Conservation (phyloP, 805 yeast genomes). For the Sugiyamaella chiloensis region DNA sequence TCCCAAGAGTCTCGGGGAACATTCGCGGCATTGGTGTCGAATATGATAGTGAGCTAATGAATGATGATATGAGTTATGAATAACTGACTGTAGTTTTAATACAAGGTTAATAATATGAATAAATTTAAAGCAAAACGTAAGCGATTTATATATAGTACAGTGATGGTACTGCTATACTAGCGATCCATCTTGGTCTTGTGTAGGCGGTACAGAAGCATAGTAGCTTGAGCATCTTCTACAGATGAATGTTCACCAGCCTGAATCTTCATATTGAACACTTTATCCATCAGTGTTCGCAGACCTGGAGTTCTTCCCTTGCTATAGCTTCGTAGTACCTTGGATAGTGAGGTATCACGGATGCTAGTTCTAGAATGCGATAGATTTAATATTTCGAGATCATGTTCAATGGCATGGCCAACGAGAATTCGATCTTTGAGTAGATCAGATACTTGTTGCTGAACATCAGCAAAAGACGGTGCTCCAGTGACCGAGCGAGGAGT, state of each 20-base stretch:
- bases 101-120: too few species aligned
- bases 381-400: conserved; percentile 68
- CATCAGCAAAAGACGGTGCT: conserved; percentile 66
- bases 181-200: not conserved
- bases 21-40: too few species aligned
- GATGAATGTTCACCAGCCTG: conserved; percentile 80
- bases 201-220: conserved; percentile 71
- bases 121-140: too few species aligned
- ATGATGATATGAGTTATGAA: too few species aligned
- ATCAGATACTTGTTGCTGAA: conserved; percentile 54
- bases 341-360: conserved; percentile 73
- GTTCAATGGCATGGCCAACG: conserved; percentile 82
- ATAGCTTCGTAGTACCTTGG: conserved; percentile 53
- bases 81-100: too few species aligned
- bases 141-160: too few species aligned
- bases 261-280: conserved; percentile 55
- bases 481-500: conserved; percentile 62
- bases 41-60: too few species aligned
- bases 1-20: too few species aligned
- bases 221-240: conserved; percentile 84
- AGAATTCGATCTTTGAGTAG: conserved; percentile 47
- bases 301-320: conserved; percentile 71
- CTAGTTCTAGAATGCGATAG: conserved; percentile 61
- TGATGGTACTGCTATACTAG: too few species aligned
- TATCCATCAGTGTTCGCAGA: conserved; percentile 60